Evolutionary conservation across 2,329 filamentous ascomycete species (phyloP).

Genomic region (Stachybotrys chlorohalonatus): DNA sequence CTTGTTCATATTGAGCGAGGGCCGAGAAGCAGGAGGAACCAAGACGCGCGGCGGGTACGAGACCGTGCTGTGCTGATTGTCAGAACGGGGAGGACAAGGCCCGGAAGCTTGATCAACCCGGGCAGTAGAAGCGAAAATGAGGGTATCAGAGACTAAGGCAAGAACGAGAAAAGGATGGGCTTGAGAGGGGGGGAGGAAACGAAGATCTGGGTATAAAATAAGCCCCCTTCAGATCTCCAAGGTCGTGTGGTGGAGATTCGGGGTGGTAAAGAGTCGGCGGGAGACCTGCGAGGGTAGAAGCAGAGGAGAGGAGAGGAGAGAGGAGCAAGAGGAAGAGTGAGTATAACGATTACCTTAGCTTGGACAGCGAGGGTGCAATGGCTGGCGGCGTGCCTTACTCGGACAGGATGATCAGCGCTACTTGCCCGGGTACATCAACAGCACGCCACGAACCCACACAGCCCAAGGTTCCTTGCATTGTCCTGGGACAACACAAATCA

Average conservation of each 20-base stretch:
- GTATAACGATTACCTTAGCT: neutral
- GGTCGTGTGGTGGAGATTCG: neutral
- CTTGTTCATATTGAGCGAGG: constrained; percentile 53
- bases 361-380: neutral
- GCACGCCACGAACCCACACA: neutral
- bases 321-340: neutral
- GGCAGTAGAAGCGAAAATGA: constrained; percentile 12
- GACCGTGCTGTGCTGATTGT: neutral
- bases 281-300: neutral
- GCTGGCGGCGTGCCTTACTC: neutral
- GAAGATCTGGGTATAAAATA: constrained; percentile 2
- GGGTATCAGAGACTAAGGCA: constrained; percentile 6
- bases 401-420: neutral
- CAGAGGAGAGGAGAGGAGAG: neutral
- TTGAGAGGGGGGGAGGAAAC: constrained; percentile 6
- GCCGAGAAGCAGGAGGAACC: constrained; percentile 3
- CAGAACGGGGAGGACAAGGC: neutral
- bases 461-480: neutral
- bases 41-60: constrained; percentile 1
- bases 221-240: neutral
- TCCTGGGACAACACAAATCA: too few species aligned
- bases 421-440: neutral
- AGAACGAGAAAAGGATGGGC: neutral
- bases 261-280: neutral
- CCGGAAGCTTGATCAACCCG: neutral